Evolutionary conservation across 768 basidiomycete genomes (phyloP), one percentile per base, ranked within the genome.

Genomic region (Psilocybe cubensis): DNA sequence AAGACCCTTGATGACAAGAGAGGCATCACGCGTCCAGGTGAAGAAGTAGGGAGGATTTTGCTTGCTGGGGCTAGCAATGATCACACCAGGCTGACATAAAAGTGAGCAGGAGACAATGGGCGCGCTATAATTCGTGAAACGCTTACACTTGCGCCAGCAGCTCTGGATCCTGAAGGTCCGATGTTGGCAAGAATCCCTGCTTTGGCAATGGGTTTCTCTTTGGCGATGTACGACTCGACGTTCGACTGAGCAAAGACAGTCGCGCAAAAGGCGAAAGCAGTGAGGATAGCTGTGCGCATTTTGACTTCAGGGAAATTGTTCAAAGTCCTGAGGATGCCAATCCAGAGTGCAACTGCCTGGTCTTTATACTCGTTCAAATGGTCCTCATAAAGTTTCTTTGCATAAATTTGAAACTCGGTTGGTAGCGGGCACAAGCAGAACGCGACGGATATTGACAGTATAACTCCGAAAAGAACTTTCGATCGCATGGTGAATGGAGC

Each of bases 1-100:
- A 59, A 85, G 67, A 35, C 67, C 62, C 69, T 91, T 88, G 75
- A 86, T 87, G 1, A 89, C 88, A 50, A 92, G 76, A 0, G 88
- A 82, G 35, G 88, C 79, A 72, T 93, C 91, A 49, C 91, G 83
- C 14, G 80, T 82, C 91, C 91, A 93, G 2, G 86, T 84, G 68
- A 79, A 92, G 21, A 89, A 72, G 61, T 92, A 90, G 70, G 89
- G 67, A 0, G 89, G 84, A 59, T 84, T 65, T 4, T 61, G 55
- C 0, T 74, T 79, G 60, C 77, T 83, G 1, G 85, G 85, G 45
- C 81, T 83, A 3, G 85, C 85, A 52, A 86, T 76, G 43, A 85
- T 83, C 24, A 86, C 68, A 12, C 85, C 85, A 42, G 82, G 64
- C 73, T 80, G 72, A 46, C 6, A 31, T 64, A 61, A 75, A 73